These are phyloP conservation scores for Ceratocystiopsis minuta DNA, from an alignment of 2,329 filamentous ascomycete species.

Conservation along the genomic window DNA sequence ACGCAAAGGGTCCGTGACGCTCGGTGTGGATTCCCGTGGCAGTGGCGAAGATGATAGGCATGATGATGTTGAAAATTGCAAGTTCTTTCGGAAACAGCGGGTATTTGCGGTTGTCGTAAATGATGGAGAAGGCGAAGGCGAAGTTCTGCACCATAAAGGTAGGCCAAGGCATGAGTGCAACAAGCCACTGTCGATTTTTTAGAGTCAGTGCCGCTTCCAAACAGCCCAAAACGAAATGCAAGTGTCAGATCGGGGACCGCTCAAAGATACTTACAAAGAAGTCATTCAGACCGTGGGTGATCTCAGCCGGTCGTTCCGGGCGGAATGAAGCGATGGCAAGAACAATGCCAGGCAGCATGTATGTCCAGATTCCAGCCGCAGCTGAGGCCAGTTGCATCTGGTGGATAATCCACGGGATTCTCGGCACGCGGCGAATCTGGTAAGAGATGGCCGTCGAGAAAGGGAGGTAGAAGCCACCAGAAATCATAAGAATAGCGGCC, in stretches of 20 bases:
- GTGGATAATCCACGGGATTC: conserved; percentile 4
- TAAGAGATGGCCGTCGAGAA: conserved; percentile 4
- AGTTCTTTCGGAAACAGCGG: conserved; percentile 5
- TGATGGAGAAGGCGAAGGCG: conserved; percentile 3
- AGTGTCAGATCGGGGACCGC: too few relatives aligned
- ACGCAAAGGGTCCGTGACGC: conserved; percentile 1
- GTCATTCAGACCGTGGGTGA: conserved; percentile 1
- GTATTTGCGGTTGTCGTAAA: conserved; percentile 3
- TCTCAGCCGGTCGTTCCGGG: background rate
- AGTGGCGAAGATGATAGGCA: conserved; percentile 4
- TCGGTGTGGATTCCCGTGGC: conserved; percentile 3
- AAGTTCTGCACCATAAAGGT: conserved; percentile 5
- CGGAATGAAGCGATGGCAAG: conserved; percentile 4
- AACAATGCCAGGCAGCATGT: conserved; percentile 4
- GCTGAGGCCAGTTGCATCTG: conserved; percentile 4
- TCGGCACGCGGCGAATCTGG: conserved; percentile 5
- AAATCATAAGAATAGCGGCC: conserved; percentile 3
- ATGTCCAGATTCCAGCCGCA: conserved; percentile 3
- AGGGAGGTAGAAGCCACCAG: conserved; percentile 3
- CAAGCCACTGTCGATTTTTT: conserved; percentile 2
- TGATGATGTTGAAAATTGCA: conserved; percentile 2
- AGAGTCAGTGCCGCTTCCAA: too few relatives aligned
- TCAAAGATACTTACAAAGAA: conserved; percentile 2
- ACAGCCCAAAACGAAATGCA: too few relatives aligned
- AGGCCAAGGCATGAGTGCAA: conserved; percentile 4